Evolutionary conservation across 257 asterid species (phyloP), one percentile per base, ranked within the genome.

Genomic region (Coffea eugenioides): DNA sequence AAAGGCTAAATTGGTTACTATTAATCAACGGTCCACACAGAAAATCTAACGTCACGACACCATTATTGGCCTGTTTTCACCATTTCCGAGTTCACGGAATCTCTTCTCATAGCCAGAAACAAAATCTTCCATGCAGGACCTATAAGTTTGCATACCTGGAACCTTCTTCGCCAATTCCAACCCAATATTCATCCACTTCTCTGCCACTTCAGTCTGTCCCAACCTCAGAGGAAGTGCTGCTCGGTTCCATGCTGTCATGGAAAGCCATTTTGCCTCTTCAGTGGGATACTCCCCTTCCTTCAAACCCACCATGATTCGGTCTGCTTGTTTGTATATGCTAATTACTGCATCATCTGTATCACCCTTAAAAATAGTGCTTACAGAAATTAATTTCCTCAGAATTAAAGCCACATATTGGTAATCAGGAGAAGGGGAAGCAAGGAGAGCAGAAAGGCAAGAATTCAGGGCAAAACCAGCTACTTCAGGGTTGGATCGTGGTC

Each of bases 241-340:
- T 56, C 98, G 89, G 71, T 95, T 95, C 99, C 99, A 95, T 23
- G 99, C 99, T 12, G 99, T 93, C 89, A 85, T 90, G 67, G 98
- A 89, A 1, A 95, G 92, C 99, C 99, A 95, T 81, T 95, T 95
- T 15, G 88, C 98, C 85, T 95, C 99, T 80, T 95, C 97, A 68
- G 69, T 75, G 0, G 99, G 98, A 85, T 92, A 95, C 77, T 88
- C 97, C 69, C 96, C 98, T 79, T 93, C 99, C 87, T 77, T 91
- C 86, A 95, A 73, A 25, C 99, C 99, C 80, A 95, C 97, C 99
- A 95, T 93, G 41, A 93, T 91, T 76, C 97, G 79, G 78, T 88
- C 85, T 12, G 95, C 98, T 82, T 90, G 94, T 88, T 85, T 92
- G 87, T 95, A 95, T 80, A 80, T 83, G 78, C 89, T 93, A 18